Evolutionary conservation across 83 land plant genomes (phyloP), one percentile per base, ranked within the genome.

Genomic region (Picea mariana): DNA sequence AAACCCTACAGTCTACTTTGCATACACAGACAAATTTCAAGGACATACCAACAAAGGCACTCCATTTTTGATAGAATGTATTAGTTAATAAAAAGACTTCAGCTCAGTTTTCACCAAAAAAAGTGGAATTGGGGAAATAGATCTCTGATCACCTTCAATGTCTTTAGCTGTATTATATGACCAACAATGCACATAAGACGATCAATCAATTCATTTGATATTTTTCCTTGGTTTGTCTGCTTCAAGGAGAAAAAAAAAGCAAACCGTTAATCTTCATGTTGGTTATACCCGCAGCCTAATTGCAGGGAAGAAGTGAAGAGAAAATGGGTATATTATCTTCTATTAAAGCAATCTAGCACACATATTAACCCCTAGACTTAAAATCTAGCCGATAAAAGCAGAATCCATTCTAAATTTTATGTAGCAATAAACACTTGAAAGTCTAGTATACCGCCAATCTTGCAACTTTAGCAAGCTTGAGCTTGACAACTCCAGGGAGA

Each of bases 381-480:
- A 75, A 20, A 75, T 42, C 27, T 38, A 31, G 8, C 17, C 40
- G 4, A 38, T 12, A 75, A 34, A 75, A 34, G 8, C 42, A 18
- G 26, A 79, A 79, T 2, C 21, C 8, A 27, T 27, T 20, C 21
- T 58, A 55, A 21, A 20, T 21, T 44, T 20, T 49, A 79, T 21
- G 23, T 63, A 27, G 17, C 71, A 42, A 60, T 52, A 52, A 11
- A 52, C 58, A 52, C 58, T 18, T 71, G 80, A 16, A 18, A 8
- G 17, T 58, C 47, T 6, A 62, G 31, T 77, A 20, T 91, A 97
- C 99, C 90, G 96, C 93, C 81, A 95, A 81, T 87, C 98, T 89
- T 85, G 99, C 99, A 63, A 97, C 99, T 93, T 97, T 97, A 59
- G 97, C 99, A 85, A 97, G 95, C 90, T 89, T 95, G 80, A 84